A percentile compares a stretch with the other conserved stretches of the same genome.
Conservation (phyloP, 306 rosid species). For the Pachyrhizus erosus region DNA sequence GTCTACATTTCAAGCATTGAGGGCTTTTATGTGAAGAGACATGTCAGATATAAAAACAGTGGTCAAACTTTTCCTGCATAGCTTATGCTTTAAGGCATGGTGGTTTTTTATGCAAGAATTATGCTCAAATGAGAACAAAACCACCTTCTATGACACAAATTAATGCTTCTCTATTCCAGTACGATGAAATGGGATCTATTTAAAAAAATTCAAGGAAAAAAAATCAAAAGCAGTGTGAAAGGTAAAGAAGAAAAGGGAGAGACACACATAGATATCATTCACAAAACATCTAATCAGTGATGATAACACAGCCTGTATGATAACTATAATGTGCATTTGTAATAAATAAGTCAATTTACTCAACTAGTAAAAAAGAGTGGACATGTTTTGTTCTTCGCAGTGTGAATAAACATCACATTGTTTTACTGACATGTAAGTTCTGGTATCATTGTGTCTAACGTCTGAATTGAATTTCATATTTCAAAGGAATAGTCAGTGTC, state of each 20-base stretch:
- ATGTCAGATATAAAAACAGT: constrained; percentile 1
- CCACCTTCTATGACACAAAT: not conserved
- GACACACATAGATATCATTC: not conserved
- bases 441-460: not conserved
- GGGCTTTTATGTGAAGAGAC: not conserved
- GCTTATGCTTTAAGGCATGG: not conserved
- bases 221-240: not conserved
- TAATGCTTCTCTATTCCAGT: not conserved
- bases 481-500: not conserved
- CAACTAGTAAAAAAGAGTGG: not conserved
- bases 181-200: not conserved
- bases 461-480: not conserved
- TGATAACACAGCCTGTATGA: not conserved
- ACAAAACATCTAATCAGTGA: not conserved
- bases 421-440: not conserved
- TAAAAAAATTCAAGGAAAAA: not conserved
- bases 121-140: not conserved
- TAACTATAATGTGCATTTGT: not conserved
- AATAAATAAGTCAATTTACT: constrained; percentile 13
- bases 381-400: not conserved
- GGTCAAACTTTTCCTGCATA: not conserved
- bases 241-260: constrained; percentile 4
- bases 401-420: not conserved
- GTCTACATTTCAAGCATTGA: not conserved
- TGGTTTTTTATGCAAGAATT: not conserved